Base-by-base conservation (phyloP, 805 yeast genomes). In the Metschnikowia amazonensis region DNA sequence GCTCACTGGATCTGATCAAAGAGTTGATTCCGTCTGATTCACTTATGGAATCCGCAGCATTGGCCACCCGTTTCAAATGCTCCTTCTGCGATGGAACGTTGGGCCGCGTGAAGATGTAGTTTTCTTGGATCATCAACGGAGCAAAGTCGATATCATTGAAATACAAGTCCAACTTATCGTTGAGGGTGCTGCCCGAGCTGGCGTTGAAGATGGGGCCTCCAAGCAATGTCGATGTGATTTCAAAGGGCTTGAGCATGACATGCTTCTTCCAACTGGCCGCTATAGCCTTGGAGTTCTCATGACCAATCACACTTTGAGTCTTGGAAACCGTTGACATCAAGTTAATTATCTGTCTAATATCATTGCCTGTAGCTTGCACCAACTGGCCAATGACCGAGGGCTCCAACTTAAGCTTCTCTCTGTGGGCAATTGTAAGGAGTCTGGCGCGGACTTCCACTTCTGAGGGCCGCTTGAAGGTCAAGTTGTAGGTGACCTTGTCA, bases 121-220 rank as follows among this genome's bases (percentile, higher is more conserved):
- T 94, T 63, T 94, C 99, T 60, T 92, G 97, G 43, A 94, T 79
- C 98, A 94, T 92, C 50, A 92, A 73, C 4, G 99, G 98, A 1
- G 95, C 82, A 62, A 94, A 85, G 60, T 89, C 97, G 66, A 88
- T 86, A 65, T 94, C 99, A 64, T 89, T 89, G 71, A 94, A 94
- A 61, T 89, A 94, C 43, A 89, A 74, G 56, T 86, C 92, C 58
- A 92, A 82, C 60, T 89, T 86, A 51, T 89, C 96, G 63, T 83
- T 85, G 51, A 92, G 63, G 2, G 82, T 73, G 46, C 77, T 75
- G n/a, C 68, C 65, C 2, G 78, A 67, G 53, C 66, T 68, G 16
- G 71, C 76, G 45, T 81, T 70, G 63, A 81, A 86, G 13, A 79
- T 73, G 18, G 77, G 76, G 0, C 84, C 84, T 36, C 63, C 64